phyloP scores from a whole-genome alignment of 2,329 filamentous ascomycete genomes.

The Lasiodiplodia sp. region DNA sequence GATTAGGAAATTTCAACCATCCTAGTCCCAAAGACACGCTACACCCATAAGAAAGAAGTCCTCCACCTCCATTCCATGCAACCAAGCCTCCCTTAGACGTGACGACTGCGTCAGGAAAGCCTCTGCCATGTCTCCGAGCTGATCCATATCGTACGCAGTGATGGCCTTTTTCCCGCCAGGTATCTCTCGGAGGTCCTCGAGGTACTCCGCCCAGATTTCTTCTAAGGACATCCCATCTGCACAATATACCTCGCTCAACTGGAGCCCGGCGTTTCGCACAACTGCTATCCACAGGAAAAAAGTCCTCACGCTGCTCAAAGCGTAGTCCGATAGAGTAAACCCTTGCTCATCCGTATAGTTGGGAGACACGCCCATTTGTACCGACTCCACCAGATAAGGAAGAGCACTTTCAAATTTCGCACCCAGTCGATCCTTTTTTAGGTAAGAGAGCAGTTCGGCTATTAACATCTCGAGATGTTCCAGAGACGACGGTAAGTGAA shows the following conservation, averaged over 20 bases:
- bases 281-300: background rate
- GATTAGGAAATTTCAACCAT: too few relatives aligned
- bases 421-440: too few relatives aligned
- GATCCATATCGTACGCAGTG: background rate
- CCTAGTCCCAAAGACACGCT: background rate
- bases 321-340: background rate
- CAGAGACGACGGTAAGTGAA: too few relatives aligned
- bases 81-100: background rate
- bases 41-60: background rate
- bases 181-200: background rate
- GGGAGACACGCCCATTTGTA: background rate
- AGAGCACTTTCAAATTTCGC: background rate
- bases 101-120: background rate
- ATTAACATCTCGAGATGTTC: too few relatives aligned
- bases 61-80: background rate
- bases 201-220: background rate
- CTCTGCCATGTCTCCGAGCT: background rate
- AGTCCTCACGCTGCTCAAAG: fast-evolving
- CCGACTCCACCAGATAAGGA: background rate
- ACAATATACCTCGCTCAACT: background rate
- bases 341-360: background rate
- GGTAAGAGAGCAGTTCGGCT: too few relatives aligned
- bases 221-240: background rate
- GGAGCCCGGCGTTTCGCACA: background rate
- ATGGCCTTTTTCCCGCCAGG: background rate